Evolutionary conservation across 2,329 filamentous ascomycete genomes (phyloP), one percentile per base, ranked within the genome.

Genomic region (Pezicula neosporulosa): DNA sequence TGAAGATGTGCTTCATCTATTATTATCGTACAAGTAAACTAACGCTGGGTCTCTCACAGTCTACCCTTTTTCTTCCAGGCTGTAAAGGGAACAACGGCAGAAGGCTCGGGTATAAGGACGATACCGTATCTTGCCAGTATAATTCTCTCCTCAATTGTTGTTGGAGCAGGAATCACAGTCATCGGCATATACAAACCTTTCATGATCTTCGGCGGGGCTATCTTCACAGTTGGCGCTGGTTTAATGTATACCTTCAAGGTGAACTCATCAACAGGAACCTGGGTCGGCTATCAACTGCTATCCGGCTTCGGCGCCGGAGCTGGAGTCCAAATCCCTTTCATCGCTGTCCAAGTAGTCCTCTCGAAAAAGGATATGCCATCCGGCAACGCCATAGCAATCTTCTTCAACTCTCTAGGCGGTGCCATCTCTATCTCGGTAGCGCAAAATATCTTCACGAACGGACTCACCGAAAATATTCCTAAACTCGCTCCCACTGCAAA

Each of bases 381-480:
- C 1, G 81, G 80, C 21, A 74, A 80, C 30, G 76, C 81, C 12
- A 75, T 80, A 55, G 74, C 73, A 43, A 79, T 83, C 57, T 84
- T 84, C 58, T 69, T 73, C 36, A 80, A 84, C 63, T 81, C 81
- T 55, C 72, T 84, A 2, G 81, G 81, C 12, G 80, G 79, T 30
- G 78, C 81, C 30, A 67, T 84, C 18, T 81, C 82, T 53, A 77
- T 82, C 4, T 75, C 79, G 2, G 76, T 82, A 19, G 80, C 78
- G 0, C 77, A 83, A 62, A 76, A 76, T 3, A 73, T 82, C 37
- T 66, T 67, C 60, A 64, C 54, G 13, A 65, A 66, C 42, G 62
- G 60, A 9, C 50, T 66, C 6, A 56, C 46, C 4, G 53, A 53
- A 21, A 28, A 55, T 6, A n/a, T 77, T 1, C 44, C 52, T 1